These are phyloP conservation scores for Polyporus tsugae DNA, from an alignment of 1,284 basidiomycete genomes.

Conservation along the genomic window DNA sequence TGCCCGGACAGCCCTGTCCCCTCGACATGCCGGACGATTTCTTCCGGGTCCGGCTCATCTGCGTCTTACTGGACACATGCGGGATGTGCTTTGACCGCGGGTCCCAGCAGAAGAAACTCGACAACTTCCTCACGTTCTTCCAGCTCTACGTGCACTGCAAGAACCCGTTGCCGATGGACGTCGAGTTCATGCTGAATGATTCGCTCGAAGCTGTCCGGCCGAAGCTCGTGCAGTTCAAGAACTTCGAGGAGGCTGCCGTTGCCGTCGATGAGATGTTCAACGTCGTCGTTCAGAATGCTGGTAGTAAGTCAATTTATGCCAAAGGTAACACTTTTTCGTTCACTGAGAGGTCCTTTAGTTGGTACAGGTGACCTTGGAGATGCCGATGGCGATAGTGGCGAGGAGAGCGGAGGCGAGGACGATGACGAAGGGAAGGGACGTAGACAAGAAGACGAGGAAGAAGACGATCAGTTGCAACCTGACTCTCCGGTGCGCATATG, in stretches of 20 bases:
- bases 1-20: constrained; percentile 80
- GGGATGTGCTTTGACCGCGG: constrained; percentile 98
- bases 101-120: constrained; percentile 89
- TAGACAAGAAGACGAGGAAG: constrained; percentile 63
- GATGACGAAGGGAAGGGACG: constrained; percentile 59
- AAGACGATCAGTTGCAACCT: constrained; percentile 55
- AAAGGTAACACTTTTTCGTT: too few relatives aligned
- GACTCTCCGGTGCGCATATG: constrained; percentile 59
- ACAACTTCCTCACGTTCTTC: constrained; percentile 93
- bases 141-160: constrained; percentile 93
- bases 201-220: constrained; percentile 92
- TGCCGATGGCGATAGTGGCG: constrained; percentile 63
- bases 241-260: constrained; percentile 83
- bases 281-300: constrained; percentile 64
- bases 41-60: constrained; percentile 93
- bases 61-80: constrained; percentile 93
- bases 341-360: constrained; percentile 34
- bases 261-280: constrained; percentile 92
- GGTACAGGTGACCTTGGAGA: constrained; percentile 51
- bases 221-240: constrained; percentile 73
- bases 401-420: constrained; percentile 70
- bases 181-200: constrained; percentile 96
- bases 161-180: constrained; percentile 90
- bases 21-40: constrained; percentile 96
- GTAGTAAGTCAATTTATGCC: constrained; percentile 50